These are phyloP conservation scores for Teratosphaeria viscida DNA, from an alignment of 2,329 filamentous ascomycete species.

Conservation along the genomic window DNA sequence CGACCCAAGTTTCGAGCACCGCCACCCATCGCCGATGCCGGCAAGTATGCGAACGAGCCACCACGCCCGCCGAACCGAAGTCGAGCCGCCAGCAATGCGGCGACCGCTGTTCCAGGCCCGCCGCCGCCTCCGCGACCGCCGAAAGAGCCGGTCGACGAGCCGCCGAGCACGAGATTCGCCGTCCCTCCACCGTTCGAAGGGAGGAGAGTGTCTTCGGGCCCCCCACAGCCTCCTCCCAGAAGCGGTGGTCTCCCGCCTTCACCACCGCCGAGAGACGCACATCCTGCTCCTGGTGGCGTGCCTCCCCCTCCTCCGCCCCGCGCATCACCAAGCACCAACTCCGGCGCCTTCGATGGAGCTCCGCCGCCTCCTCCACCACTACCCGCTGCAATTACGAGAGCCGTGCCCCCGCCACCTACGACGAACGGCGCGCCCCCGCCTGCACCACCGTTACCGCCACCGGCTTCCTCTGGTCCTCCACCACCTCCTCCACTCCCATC, in stretches of 20 bases:
- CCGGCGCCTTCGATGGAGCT: constrained; percentile 26
- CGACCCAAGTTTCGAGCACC: constrained; percentile 70
- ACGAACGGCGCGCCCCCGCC: not conserved
- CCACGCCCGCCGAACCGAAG: constrained; percentile 47
- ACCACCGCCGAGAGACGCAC: constrained; percentile 39
- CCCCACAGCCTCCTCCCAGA: constrained; percentile 64
- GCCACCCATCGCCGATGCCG: constrained; percentile 79
- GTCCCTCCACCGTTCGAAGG: constrained; percentile 73
- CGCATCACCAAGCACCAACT: constrained; percentile 48
- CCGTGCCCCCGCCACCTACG: constrained; percentile 5
- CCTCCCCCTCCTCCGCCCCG: constrained; percentile 41
- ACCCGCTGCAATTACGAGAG: constrained; percentile 3
- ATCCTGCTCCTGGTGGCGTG: constrained; percentile 36
- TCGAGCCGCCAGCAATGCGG: constrained; percentile 20
- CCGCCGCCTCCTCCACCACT: constrained; percentile 24
- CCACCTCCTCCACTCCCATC: constrained; percentile 36
- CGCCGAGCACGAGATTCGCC: constrained; percentile 45
- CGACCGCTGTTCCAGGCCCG: constrained; percentile 17
- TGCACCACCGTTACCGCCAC: constrained; percentile 8
- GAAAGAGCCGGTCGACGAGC: constrained; percentile 52
- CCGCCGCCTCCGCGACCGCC: constrained; percentile 41
- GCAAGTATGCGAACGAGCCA: constrained; percentile 59
- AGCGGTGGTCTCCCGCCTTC: constrained; percentile 51
- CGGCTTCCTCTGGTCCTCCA: constrained; percentile 24
- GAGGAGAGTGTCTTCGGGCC: constrained; percentile 47